Evolutionary conservation across 441 rosid genomes (phyloP), one percentile per base, ranked within the genome.

Genomic region (Caryocar brasiliense): DNA sequence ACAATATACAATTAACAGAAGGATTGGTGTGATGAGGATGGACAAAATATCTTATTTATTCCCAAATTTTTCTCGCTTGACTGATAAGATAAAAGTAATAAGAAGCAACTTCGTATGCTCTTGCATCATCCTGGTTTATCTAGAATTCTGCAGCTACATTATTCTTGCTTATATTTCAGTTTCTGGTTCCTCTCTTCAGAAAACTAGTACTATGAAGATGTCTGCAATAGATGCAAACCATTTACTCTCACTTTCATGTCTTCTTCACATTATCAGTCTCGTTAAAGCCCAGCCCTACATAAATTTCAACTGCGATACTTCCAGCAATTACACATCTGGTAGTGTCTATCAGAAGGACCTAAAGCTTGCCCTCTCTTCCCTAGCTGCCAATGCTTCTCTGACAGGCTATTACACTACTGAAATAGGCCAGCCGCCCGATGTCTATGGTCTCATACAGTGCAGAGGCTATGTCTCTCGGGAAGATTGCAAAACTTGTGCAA

Each of bases 361-460:
- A 27, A 56, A 66, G 38, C 30, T 2, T n/a, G 35, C 68, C 5
- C 51, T 66, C 1, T 14, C 22, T 33, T 62, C 57, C 0, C 43
- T 70, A 4, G 62, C 57, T 15, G 15, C 54, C 10, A 56, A 66
- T 56, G 73, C 65, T 42, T 65, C 75, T 22, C 11, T 1, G 23
- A 37, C 48, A 15, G 40, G 70, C 35, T 51, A 62, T 27, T 40
- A 12, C 38, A 40, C 1, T 13, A 38, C 45, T 36, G 13, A 12
- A 2, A 33, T 7, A 1, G 69, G 73, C 12, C 29, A 47, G 39
- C 43, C 22, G 33, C 18, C 30, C 1, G 7, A 56, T 40, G 17
- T 62, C 19, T 55, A 55, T 32, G 72, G 70, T 6, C 62, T 52
- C 15, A 19, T 65, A 21, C 68, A 51, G 40, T 66, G 76, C 33